These are phyloP conservation scores for Coemansia aciculifera DNA, from an alignment of 192 early-diverging fungal species.

Conservation along the genomic window DNA sequence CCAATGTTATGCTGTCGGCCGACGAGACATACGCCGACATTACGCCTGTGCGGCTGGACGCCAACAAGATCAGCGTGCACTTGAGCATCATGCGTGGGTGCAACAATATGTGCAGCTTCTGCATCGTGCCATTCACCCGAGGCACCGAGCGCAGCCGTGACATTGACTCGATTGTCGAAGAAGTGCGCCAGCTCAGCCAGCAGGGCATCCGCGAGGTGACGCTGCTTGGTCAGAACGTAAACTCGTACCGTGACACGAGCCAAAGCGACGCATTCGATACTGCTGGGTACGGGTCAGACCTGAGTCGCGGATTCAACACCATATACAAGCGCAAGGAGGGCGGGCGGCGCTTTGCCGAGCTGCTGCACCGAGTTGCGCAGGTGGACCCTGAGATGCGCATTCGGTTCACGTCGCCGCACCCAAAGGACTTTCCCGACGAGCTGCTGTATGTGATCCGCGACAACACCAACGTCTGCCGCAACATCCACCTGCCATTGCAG, in stretches of 20 bases:
- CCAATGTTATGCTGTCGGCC: slow-evolving; percentile 77
- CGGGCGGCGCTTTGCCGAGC: slow-evolving; percentile 72
- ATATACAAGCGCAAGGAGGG: slow-evolving; percentile 76
- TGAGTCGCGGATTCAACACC: slow-evolving; percentile 69
- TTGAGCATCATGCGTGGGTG: slow-evolving; percentile 78
- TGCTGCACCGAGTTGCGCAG: slow-evolving; percentile 66
- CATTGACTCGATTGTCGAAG: slow-evolving; percentile 68
- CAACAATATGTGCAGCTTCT: slow-evolving; percentile 83
- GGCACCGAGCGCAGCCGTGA: slow-evolving; percentile 72
- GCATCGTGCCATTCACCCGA: slow-evolving; percentile 77
- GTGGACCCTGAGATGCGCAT: slow-evolving; percentile 76
- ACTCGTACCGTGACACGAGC: slow-evolving; percentile 73
- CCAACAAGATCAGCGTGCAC: slow-evolving; percentile 66
- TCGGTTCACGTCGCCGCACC: slow-evolving; percentile 78
- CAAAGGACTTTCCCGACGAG: slow-evolving; percentile 78
- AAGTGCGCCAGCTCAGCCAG: slow-evolving; percentile 61
- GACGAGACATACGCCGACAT: slow-evolving; percentile 82
- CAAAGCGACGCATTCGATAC: slow-evolving; percentile 56
- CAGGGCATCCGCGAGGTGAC: slow-evolving; percentile 70
- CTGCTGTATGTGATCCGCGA: slow-evolving; percentile 68
- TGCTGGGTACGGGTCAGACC: slow-evolving; percentile 44
- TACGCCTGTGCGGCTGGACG: slow-evolving; percentile 67
- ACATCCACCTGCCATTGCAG: slow-evolving; percentile 73
- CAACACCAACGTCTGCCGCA: slow-evolving; percentile 69
- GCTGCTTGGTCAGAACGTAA: slow-evolving; percentile 79